Base-by-base conservation (phyloP, 176 grass and related monocot species). In the Pharus latifolius region DNA sequence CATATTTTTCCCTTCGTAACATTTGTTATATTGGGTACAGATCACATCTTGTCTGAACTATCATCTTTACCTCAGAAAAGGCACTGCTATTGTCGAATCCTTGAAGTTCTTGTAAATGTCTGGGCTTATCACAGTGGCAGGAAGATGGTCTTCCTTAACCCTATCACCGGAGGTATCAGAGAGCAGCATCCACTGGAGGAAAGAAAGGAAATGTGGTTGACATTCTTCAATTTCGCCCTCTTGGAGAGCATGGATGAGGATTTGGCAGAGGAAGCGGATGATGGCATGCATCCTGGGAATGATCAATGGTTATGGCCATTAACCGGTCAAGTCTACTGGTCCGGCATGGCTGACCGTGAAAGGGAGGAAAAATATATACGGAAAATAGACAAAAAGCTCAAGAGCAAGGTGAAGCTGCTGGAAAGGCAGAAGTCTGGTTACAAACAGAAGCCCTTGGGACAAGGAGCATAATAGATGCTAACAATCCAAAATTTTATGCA, bases 241-340 rank as follows among this genome's bases (percentile, higher is more conserved):
- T 58, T 99, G 78, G 94, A 94, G 78, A 91, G 87, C 76, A 94
- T 99, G 95, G 95, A 99, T 68, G 95, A 99, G 72, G 95, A 99
- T 86, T 82, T 93, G 51, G 95, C 90, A 49, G 95, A 99, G 78
- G 84, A 94, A 85, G 90, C 95, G 7, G 90, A 94, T 78, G 95
- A 99, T 71, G 81, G 78, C 52, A 83, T 91, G 81, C 62, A 86
- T 67, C 69, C 70, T 37, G 66, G 58, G 29, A 77, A 76, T 65
- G 74, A 74, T 58, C 44, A 71, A 33, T 93, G 95, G 95, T 56
- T 99, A 50, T 99, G 95, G 95, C 86, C 89, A 62, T 81, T 86
- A 45, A 91, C 75, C 20, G 95, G 95, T 53, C 89, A 99, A 70
- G 87, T 99, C 31, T 86, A 86, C 79, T 99, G 95, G 95, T 72